A percentile compares a stretch with the other conserved stretches of the same genome.
phyloP scores from a whole-genome alignment of 441 rosid genomes.

The Arabidopsis lyrata region DNA sequence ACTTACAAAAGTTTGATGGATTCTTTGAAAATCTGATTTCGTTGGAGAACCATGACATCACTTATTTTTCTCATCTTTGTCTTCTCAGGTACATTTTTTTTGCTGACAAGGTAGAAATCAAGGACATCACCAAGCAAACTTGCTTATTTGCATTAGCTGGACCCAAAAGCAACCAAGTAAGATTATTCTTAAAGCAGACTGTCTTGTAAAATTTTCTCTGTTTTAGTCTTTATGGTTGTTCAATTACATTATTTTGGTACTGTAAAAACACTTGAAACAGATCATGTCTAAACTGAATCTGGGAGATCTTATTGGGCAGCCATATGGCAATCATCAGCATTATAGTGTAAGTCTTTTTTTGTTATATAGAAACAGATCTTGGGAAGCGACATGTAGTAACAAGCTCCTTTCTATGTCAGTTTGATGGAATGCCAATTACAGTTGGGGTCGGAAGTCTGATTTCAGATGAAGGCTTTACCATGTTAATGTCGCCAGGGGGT shows the following conservation, averaged over 20 bases:
- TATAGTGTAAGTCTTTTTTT: constrained; percentile 62
- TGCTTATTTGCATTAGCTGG: constrained; percentile 71
- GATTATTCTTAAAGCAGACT: constrained; percentile 23
- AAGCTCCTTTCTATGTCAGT: constrained; percentile 50
- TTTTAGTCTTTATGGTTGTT: constrained; percentile 23
- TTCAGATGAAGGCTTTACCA: constrained; percentile 72
- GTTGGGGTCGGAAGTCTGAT: constrained; percentile 78
- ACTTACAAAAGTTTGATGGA: background rate
- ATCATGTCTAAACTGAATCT: constrained; percentile 69
- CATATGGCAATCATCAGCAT: constrained; percentile 78
- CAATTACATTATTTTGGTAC: constrained; percentile 10
- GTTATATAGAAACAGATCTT: background rate
- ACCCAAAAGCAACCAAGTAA: constrained; percentile 70
- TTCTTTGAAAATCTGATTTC: background rate
- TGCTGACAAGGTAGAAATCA: constrained; percentile 82
- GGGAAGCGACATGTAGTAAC: constrained; percentile 8
- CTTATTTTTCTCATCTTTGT: constrained; percentile 21
- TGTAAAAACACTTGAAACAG: constrained; percentile 47
- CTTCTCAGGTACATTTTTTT: constrained; percentile 74
- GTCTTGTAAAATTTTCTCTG: background rate
- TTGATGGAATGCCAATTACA: constrained; percentile 80
- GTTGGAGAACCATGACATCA: background rate
- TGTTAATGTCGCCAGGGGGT: constrained; percentile 73
- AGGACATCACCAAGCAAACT: constrained; percentile 81
- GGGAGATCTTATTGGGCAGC: constrained; percentile 74